These are phyloP conservation scores for Nicotiana knightiana DNA, from an alignment of 257 asterid genomes.

Conservation along the genomic window DNA sequence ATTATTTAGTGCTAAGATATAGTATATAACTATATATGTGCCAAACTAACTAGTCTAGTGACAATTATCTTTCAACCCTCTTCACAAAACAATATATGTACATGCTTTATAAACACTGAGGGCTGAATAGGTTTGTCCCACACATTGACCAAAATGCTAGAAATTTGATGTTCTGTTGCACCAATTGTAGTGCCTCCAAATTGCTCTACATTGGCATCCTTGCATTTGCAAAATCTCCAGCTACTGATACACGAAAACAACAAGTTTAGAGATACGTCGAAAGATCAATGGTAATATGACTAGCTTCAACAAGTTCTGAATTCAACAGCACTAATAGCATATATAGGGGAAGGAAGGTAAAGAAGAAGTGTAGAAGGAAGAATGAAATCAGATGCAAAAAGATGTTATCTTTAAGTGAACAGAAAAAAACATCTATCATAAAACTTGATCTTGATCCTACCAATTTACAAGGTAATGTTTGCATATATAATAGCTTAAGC, in stretches of 20 bases:
- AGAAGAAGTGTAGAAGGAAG: not conserved
- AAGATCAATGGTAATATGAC: not conserved
- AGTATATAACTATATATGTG: too few relatives aligned
- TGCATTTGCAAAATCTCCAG: slow-evolving; percentile 4
- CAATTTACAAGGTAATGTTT: not conserved
- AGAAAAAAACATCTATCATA: not conserved
- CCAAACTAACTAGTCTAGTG: not conserved
- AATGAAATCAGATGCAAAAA: not conserved
- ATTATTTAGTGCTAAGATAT: too few relatives aligned
- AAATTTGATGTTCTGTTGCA: not conserved
- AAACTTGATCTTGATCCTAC: not conserved
- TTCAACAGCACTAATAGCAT: not conserved
- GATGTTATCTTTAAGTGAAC: too few relatives aligned
- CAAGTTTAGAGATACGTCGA: not conserved
- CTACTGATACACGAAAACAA: not conserved
- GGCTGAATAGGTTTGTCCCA: not conserved
- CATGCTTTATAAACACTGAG: not conserved
- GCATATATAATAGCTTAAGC: not conserved
- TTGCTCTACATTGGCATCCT: not conserved
- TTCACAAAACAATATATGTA: not conserved
- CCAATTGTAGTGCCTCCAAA: not conserved
- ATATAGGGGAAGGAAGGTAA: not conserved
- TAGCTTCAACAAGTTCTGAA: not conserved
- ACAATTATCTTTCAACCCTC: not conserved
- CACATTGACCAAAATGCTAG: not conserved